Percentiles rank a stretch among this genome's conserved stretches.
These are phyloP conservation scores for Cyberlindnera mycetangii DNA, from an alignment of 805 yeast genomes.

Conservation along the genomic window DNA sequence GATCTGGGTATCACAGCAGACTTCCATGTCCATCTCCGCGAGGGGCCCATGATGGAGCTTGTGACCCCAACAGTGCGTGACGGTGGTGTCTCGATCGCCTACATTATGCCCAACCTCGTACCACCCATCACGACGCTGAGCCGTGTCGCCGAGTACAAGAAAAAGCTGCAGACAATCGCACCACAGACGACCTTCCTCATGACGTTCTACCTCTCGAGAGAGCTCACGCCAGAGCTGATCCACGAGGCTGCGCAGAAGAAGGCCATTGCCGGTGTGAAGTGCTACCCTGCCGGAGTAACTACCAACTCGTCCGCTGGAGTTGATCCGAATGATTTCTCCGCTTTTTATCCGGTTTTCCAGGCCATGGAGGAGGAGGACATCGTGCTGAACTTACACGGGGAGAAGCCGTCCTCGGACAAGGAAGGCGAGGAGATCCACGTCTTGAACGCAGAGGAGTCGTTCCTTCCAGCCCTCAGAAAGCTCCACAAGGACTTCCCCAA, in stretches of 20 bases:
- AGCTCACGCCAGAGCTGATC: constrained; percentile 82
- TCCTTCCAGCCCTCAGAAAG: constrained; percentile 82
- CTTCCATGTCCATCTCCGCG: constrained; percentile 94
- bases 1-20: constrained; percentile 77
- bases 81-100: constrained; percentile 91
- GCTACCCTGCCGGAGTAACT: constrained; percentile 99
- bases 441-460: constrained; percentile 89
- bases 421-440: constrained; percentile 74
- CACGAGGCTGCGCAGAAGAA: constrained; percentile 69
- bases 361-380: constrained; percentile 79
- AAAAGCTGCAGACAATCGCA: constrained; percentile 56
- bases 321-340: constrained; percentile 85
- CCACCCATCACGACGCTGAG: constrained; percentile 87
- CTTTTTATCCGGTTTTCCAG: constrained; percentile 84
- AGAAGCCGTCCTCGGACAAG: constrained; percentile 68
- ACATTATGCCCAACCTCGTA: constrained; percentile 92
- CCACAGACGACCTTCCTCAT: constrained; percentile 86
- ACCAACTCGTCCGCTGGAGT: constrained; percentile 93
- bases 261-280: constrained; percentile 83
- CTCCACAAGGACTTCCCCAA: constrained; percentile 82
- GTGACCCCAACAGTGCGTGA: constrained; percentile 85
- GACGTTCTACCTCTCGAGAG: constrained; percentile 81
- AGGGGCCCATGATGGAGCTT: constrained; percentile 88
- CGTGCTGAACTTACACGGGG: constrained; percentile 92
- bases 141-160: constrained; percentile 67